These are phyloP conservation scores for Corymbia citriodora DNA, from an alignment of 441 rosid species.

Conservation along the genomic window DNA sequence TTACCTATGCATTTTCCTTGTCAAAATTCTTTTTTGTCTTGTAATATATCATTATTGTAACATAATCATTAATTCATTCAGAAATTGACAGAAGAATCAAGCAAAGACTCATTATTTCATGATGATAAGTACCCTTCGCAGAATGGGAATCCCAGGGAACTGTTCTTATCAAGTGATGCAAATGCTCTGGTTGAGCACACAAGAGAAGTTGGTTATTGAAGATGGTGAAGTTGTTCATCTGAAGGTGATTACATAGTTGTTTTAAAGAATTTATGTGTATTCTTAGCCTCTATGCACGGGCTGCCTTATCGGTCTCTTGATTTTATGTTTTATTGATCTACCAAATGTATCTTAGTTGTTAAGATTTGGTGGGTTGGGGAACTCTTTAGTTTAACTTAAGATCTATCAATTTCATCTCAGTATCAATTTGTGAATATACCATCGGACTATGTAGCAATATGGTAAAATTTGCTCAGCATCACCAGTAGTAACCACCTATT, in stretches of 20 bases:
- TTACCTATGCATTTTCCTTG: not conserved
- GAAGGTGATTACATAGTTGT: conserved; percentile 41
- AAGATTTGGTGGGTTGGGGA: not conserved
- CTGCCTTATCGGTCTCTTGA: not conserved
- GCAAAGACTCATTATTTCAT: conserved; percentile 42
- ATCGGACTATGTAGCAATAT: too few relatives aligned
- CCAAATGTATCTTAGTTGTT: not conserved
- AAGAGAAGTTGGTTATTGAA: conserved; percentile 87
- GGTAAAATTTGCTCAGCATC: too few relatives aligned
- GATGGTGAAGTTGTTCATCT: conserved; percentile 94
- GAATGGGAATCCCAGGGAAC: conserved; percentile 33
- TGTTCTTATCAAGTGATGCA: conserved; percentile 52
- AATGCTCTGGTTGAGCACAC: conserved; percentile 94
- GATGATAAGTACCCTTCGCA: conserved; percentile 39
- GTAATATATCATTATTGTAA: too few relatives aligned
- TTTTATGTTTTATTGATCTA: not conserved
- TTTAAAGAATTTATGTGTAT: not conserved
- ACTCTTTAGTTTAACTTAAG: not conserved
- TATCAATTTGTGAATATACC: not conserved
- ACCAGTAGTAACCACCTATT: too few relatives aligned
- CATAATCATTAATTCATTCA: too few relatives aligned
- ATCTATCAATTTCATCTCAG: not conserved
- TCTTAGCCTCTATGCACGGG: not conserved
- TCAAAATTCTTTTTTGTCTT: not conserved
- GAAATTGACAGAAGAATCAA: conserved; percentile 42